Conservation (phyloP, 257 asterid species). For the Jacaranda copaia region DNA sequence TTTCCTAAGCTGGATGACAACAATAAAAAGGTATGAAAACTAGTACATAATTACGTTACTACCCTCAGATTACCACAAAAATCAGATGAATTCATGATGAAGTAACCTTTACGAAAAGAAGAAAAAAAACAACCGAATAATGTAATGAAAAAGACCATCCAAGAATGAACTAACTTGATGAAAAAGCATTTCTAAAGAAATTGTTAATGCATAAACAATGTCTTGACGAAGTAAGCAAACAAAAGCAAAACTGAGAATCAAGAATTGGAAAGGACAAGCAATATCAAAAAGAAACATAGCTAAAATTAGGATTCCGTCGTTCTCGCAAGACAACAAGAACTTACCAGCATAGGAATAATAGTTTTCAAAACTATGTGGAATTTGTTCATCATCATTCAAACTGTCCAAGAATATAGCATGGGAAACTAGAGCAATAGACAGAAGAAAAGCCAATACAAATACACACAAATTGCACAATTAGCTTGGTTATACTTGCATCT, state of each 20-base stretch:
- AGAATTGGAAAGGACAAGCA: conserved; percentile 20
- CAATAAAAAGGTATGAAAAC: neutral
- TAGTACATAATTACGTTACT: neutral
- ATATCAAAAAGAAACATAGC: neutral
- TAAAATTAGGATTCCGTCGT: conserved; percentile 17
- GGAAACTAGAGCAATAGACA: neutral
- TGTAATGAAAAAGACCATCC: neutral
- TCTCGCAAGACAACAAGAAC: conserved; percentile 4
- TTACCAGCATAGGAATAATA: neutral
- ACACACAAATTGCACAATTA: neutral
- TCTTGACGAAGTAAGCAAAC: neutral
- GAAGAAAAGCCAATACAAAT: neutral
- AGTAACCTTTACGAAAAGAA: neutral
- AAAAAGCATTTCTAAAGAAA: conserved; percentile 1
- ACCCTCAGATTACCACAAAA: neutral
- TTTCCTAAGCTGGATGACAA: conserved; percentile 4
- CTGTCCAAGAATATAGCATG: conserved; percentile 16
- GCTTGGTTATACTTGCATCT: neutral
- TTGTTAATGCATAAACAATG: neutral
- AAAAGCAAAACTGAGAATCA: neutral
- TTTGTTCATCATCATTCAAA: conserved; percentile 18
- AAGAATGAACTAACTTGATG: neutral
- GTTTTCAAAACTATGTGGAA: neutral
- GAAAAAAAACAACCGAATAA: neutral
- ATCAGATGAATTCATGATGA: neutral